These are phyloP conservation scores for Paramecium octaurelia DNA, from an alignment of 73 alveolate species.

Conservation along the genomic window DNA sequence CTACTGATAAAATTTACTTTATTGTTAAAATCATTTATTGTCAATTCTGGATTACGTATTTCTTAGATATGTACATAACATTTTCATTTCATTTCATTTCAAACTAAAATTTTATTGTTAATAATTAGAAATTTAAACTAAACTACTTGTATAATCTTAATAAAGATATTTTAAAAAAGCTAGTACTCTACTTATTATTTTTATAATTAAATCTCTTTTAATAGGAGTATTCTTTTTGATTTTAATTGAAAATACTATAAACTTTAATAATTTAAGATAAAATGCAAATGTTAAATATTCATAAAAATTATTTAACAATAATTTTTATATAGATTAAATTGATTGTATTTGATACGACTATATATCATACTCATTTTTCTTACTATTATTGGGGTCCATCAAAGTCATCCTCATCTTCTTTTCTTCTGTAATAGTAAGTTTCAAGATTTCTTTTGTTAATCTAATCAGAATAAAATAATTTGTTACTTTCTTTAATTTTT, in stretches of 20 bases:
- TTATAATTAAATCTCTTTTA: too few relatives aligned
- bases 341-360: not conserved
- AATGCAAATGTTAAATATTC: too few relatives aligned
- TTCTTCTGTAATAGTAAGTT: slow-evolving; percentile 74
- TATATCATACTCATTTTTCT: not conserved
- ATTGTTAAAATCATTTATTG: too few relatives aligned
- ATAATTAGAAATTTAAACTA: too few relatives aligned
- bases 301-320: too few relatives aligned
- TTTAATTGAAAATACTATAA: not conserved
- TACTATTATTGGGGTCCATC: slow-evolving; percentile 41
- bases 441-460: slow-evolving; percentile 71
- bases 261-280: too few relatives aligned
- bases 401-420: slow-evolving; percentile 67
- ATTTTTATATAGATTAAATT: not conserved
- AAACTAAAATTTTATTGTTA: too few relatives aligned
- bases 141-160: too few relatives aligned
- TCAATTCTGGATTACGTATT: not conserved
- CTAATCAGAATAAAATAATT: not conserved
- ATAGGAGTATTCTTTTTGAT: too few relatives aligned
- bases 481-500: slow-evolving; percentile 80
- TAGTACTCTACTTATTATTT: too few relatives aligned
- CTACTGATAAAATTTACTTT: not conserved
- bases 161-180: too few relatives aligned
- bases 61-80: not conserved
- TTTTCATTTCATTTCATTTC: not conserved